Evolutionary conservation across 192 early-diverging fungal genomes (phyloP), one percentile per base, ranked within the genome.

Genomic region (Obelidium mucronatum): DNA sequence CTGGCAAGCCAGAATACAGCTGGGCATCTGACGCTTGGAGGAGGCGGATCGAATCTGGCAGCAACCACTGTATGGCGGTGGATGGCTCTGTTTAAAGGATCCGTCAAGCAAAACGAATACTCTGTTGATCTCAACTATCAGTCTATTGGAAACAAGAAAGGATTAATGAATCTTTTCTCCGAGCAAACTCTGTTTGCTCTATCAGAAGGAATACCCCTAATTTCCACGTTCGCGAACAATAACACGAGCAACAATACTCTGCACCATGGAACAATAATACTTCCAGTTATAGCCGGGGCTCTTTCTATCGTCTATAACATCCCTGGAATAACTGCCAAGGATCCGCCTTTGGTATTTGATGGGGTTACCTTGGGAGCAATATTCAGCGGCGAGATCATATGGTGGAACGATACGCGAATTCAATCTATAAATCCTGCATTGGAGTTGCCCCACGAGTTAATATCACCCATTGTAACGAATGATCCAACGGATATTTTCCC

Each of bases 401-500:
- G 22, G n/a, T 68, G 66, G 66, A 68, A 68, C 39, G 66, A 68
- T 30, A 68, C 42, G 15, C 66, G 39, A 22, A 17, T 68, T 15
- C 66, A 68, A 52, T 30, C 37, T 5, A 4, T n/a, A 34, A 68
- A 68, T 28, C 66, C 66, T 0, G 19, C 19, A 5, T 0, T 40
- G 15, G 6, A n/a, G 15, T 51, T 68, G 4, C 66, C 66, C 3
- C 8, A 1, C n/a, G 40, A 68, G 22, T 17, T 13, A n/a, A 51
- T 68, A 19, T 26, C 66, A 33, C 15, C 39, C 19, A 68, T 68
- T 0, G 66, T 68, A 3, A 24, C 28, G 28, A 68, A n/a, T 15
- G 66, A 68, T 31, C 26, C 66, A n/a, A 11, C 66, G 19, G 66
- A 68, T 30, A 51, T 51, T 17, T 51, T 68, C 39, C 66, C 40